A percentile compares a stretch with the other conserved stretches of the same genome.
Conservation (phyloP, 108 stramenopile genomes). For the Schizochytrium sp. region DNA sequence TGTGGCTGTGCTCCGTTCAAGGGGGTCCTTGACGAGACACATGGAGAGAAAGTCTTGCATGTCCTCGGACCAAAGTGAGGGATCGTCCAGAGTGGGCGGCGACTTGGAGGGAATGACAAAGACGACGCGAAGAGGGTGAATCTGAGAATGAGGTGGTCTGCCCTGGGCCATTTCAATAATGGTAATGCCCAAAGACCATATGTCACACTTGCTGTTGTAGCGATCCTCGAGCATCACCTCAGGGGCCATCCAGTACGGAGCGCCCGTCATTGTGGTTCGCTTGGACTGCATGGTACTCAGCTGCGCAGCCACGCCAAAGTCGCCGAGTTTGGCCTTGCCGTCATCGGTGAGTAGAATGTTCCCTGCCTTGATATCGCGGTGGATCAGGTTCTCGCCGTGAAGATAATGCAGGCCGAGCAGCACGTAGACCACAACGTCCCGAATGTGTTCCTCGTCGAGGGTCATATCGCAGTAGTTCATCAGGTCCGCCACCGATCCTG, state of each 20-base stretch:
- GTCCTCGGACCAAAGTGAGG: conserved; percentile 37
- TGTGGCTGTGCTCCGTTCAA: background rate
- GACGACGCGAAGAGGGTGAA: conserved; percentile 71
- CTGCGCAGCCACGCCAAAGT: conserved; percentile 83
- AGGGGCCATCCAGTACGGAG: conserved; percentile 99
- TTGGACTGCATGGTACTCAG: conserved; percentile 86
- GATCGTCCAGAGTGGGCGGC: conserved; percentile 44
- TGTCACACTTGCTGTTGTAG: conserved; percentile 93
- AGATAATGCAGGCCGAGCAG: conserved; percentile 40
- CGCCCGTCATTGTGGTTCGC: conserved; percentile 89
- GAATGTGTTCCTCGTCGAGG: conserved; percentile 57
- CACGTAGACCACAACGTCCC: conserved; percentile 53
- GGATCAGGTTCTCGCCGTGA: conserved; percentile 76
- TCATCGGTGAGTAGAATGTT: conserved; percentile 77
- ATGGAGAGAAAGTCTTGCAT: conserved; percentile 32
- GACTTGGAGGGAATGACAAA: conserved; percentile 54
- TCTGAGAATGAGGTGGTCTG: conserved; percentile 86
- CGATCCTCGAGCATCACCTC: conserved; percentile 85
- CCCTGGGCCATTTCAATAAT: conserved; percentile 95
- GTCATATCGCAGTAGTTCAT: conserved; percentile 59
- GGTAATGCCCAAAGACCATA: conserved; percentile 94
- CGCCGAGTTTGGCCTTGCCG: conserved; percentile 79
- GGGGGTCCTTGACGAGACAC: conserved; percentile 39
- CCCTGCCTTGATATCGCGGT: conserved; percentile 89
- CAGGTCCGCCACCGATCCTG: conserved; percentile 71